Percentiles rank a stretch among this genome's conserved stretches.
These are phyloP conservation scores for Metschnikowia borealis DNA, from an alignment of 805 yeast genomes.

Conservation along the genomic window DNA sequence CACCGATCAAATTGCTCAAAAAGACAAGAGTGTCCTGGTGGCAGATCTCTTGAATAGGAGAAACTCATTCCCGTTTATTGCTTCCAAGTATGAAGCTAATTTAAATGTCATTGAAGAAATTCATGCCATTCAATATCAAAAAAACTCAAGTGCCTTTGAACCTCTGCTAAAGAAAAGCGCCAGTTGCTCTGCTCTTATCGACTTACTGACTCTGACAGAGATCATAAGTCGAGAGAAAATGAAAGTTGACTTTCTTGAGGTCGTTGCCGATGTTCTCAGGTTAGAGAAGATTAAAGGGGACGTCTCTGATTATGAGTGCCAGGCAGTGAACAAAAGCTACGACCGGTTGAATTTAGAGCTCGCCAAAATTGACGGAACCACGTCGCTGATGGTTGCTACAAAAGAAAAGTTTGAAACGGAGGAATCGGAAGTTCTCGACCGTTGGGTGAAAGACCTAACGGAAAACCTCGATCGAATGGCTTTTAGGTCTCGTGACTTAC, in stretches of 20 bases:
- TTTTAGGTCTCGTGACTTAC: conserved; percentile 39
- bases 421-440: conserved; percentile 24
- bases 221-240: conserved; percentile 7
- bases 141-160: neutral
- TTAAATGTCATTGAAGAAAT: conserved; percentile 20
- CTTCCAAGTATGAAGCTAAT: conserved; percentile 16
- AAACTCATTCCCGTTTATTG: conserved; percentile 30
- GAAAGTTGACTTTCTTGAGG: conserved; percentile 6
- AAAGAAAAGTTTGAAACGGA: conserved; percentile 27
- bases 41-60: conserved; percentile 26
- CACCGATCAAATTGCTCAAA: neutral
- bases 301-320: neutral
- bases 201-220: conserved; percentile 8
- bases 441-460: conserved; percentile 27
- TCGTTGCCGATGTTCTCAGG: conserved; percentile 1
- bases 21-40: neutral
- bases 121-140: conserved; percentile 6
- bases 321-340: neutral
- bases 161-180: conserved; percentile 11
- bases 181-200: conserved; percentile 24
- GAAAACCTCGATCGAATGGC: conserved; percentile 36
- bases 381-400: conserved; percentile 25
- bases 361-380: conserved; percentile 24
- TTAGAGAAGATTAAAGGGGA: conserved; percentile 4
- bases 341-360: conserved; percentile 28